A percentile compares a stretch with the other conserved stretches of the same genome.
phyloP scores from a whole-genome alignment of 306 rosid genomes.

The Fragaria ananassa region DNA sequence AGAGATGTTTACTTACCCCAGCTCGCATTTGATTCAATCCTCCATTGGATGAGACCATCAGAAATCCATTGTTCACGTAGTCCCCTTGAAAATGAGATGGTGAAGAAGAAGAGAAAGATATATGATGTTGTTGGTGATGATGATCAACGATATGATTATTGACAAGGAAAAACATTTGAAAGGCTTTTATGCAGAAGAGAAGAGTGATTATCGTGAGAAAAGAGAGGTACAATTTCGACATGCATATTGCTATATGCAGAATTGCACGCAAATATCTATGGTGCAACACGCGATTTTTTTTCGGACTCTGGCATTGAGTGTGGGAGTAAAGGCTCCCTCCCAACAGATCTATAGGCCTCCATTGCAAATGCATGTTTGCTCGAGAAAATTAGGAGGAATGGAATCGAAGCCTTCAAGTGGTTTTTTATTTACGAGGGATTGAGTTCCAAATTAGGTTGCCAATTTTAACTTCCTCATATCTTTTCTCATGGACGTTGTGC shows the following conservation, averaged over 20 bases:
- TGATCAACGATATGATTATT: neutral
- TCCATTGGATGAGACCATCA: slow-evolving; percentile 67
- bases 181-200: neutral
- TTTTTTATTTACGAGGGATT: neutral
- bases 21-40: slow-evolving; percentile 77
- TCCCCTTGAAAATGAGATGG: slow-evolving; percentile 27
- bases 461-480: neutral
- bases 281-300: neutral
- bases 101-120: neutral
- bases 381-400: neutral
- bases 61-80: slow-evolving; percentile 53
- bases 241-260: neutral
- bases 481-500: neutral
- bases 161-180: neutral
- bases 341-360: neutral
- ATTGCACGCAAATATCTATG: neutral
- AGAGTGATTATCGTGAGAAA: neutral
- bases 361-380: neutral
- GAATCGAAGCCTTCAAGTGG: neutral
- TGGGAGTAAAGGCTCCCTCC: neutral
- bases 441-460: neutral
- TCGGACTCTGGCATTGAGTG: neutral
- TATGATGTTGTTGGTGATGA: neutral
- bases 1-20: slow-evolving; percentile 41
- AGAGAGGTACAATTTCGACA: neutral